Evolutionary conservation across 768 basidiomycete species (phyloP), one percentile per base, ranked within the genome.

Genomic region (Leucogyrophana mollusca): DNA sequence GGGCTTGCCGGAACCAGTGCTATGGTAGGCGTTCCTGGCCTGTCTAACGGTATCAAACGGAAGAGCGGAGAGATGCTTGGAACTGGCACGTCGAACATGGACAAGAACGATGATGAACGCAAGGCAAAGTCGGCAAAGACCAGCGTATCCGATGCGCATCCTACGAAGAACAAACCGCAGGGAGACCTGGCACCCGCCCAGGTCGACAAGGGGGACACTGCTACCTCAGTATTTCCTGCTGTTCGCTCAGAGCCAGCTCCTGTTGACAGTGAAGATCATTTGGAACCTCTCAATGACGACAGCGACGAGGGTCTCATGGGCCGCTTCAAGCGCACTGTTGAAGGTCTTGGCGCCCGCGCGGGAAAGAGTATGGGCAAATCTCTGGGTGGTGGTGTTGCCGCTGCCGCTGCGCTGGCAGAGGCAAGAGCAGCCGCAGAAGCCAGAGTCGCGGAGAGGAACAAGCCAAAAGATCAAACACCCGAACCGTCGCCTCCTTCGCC

Each of bases 311-410:
- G 76, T 17, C 76, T 85, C 52, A 72, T 90, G 34, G 78, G 80
- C 55, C 70, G 76, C 14, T 71, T 91, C 40, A 90, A 86, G 68
- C 82, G 78, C 57, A 87, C 82, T 1, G 79, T 90, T 0, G 82
- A 86, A 59, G 83, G 74, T 13, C 69, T 85, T 22, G 83, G 84
- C 14, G 71, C 79, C 14, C 78, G 77, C 4, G 57, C 73, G 36
- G 76, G 76, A 23, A 87, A 81, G 57, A 75, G 76, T 41, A 69
- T 73, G 59, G 75, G 77, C 43, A 87, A 82, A 56, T 85, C 87
- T 30, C 58, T 85, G 8, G 83, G 83, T 40, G 76, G 76, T 9
- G 68, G 65, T 34, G 76, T 77, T 17, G 78, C 76, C 4, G 56
- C 59, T 2, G 78, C 73, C 6, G 71, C 58, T 24, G 83, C 81